Evolutionary conservation across 2,329 filamentous ascomycete species (phyloP), one percentile per base, ranked within the genome.

Genomic region (Fusarium musae): DNA sequence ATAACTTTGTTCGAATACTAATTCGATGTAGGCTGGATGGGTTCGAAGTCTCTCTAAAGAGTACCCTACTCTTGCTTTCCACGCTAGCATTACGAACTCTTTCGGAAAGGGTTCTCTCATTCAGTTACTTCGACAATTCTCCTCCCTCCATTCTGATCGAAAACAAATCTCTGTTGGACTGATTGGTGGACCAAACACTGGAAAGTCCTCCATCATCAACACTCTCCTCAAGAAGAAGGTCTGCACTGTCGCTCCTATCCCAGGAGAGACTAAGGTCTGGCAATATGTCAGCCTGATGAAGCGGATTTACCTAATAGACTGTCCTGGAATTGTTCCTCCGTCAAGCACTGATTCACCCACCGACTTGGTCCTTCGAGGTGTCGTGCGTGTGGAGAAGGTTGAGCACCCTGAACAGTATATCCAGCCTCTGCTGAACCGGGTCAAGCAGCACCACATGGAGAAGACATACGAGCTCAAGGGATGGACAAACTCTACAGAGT

Each of bases 401-500:
- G 93, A 98, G 75, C 93, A 98, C 78, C 96, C 96, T 0, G 95
- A 97, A 78, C 96, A 99, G 78, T 99, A 99, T 80, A 96, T 99
- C 47, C 90, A 93, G 2, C 93, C 93, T 19, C 90, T 98, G 5
- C 85, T 99, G 60, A 87, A 85, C 54, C 92, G 92, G 66, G 95
- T 96, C 43, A 96, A 97, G 83, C 89, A 89, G 40, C 93, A 93
- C 69, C 96, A 99, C 80, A 89, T 99, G 78, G 94, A 98, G 80
- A 90, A 95, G 75, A 98, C 96, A 2, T 99, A 99, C 76, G 94
- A 96, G 61, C 85, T 99, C 30, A 93, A 90, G 78, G 92, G 92
- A 17, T 97, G 93, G 86, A 89, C 88, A 10, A 90, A 93, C 76
- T 87, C 93, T 21, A 91, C 93, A 19, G 91, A 96, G 69, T 97